phyloP scores from a whole-genome alignment of 2,329 filamentous ascomycete species.

The Phialocephala subalpina region DNA sequence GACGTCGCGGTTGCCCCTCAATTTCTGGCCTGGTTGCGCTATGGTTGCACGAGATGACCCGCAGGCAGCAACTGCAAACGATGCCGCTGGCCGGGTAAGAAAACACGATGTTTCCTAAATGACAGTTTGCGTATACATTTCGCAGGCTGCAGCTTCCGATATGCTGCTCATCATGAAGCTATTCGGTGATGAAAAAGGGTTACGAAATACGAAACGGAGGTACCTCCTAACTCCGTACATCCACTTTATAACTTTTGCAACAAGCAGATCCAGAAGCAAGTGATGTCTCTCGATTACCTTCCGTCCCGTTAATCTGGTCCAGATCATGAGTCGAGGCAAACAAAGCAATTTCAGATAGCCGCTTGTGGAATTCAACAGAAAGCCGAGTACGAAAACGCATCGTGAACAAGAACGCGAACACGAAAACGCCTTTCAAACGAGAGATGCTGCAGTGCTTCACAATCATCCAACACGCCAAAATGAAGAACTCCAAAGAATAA shows the following conservation, averaged over 20 bases:
- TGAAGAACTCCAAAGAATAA: too few species aligned
- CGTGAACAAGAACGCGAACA: too few species aligned
- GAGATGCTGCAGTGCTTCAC: not conserved
- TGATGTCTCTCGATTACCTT: too few species aligned
- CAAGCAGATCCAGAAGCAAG: not conserved
- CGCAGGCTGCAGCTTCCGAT: too few species aligned
- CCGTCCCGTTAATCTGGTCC: too few species aligned
- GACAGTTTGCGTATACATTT: too few species aligned
- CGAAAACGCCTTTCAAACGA: too few species aligned
- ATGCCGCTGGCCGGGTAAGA: not conserved
- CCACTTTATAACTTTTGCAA: not conserved
- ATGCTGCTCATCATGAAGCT: too few species aligned
- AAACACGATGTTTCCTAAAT: constrained; percentile 1
- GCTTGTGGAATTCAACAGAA: not conserved
- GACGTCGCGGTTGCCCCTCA: not conserved
- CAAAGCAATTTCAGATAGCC: not conserved
- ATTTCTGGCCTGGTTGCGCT: not conserved
- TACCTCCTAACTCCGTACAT: not conserved
- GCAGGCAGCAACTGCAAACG: constrained; percentile 3
- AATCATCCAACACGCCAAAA: too few species aligned
- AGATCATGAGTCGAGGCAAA: not conserved
- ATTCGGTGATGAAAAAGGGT: not conserved
- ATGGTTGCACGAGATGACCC: not conserved
- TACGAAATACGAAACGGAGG: not conserved
- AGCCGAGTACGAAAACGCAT: too few species aligned